Evolutionary conservation across 352 stramenopile species (phyloP), one percentile per base, ranked within the genome.

Genomic region (Pythium aquatile): DNA sequence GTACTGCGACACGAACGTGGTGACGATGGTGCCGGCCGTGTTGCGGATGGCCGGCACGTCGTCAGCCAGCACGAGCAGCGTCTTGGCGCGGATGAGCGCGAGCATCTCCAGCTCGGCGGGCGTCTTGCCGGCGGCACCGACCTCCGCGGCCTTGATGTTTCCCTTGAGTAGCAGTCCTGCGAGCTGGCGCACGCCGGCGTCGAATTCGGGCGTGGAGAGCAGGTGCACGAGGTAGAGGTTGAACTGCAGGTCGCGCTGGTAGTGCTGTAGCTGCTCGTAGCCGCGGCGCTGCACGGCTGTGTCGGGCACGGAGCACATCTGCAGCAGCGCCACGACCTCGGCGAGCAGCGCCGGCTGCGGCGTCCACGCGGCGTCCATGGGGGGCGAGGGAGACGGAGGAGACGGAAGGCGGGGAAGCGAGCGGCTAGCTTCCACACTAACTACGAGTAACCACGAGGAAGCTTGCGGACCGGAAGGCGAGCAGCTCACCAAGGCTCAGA

Each of bases 181-280:
- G 58, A 94, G 67, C 68, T 96, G 82, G 7, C 87, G 87, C 55
- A 94, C 79, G 57, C 82, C 83, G 26, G 72, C 66, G 49, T 94
- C 78, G 44, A 69, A 53, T 35, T 93, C 78, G 17, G 68, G 14
- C 6, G 76, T 74, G 72, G 81, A 94, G 51, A 96, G 81, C 58
- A 96, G 48, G 61, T 96, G 85, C 44, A 93, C 81, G 51, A 96
- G 79, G 69, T 96, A 96, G 32, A 94, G 74, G 52, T 94, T 92
- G 69, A 96, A 96, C 76, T 96, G 84, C 49, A 93, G 84, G 71
- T 96, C 88, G 66, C 93, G 77, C 72, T 93, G 83, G 75, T 93
- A 93, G 69, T 91, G 84, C 80, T 94, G 82, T 63, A 96, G 75
- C 48, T 83, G 83, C 75, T 86, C 61, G 73, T 94, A 96, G 47